Evolutionary conservation across 2,329 filamentous ascomycete species (phyloP), one percentile per base, ranked within the genome.

Genomic region (Colletotrichum noveboracense): DNA sequence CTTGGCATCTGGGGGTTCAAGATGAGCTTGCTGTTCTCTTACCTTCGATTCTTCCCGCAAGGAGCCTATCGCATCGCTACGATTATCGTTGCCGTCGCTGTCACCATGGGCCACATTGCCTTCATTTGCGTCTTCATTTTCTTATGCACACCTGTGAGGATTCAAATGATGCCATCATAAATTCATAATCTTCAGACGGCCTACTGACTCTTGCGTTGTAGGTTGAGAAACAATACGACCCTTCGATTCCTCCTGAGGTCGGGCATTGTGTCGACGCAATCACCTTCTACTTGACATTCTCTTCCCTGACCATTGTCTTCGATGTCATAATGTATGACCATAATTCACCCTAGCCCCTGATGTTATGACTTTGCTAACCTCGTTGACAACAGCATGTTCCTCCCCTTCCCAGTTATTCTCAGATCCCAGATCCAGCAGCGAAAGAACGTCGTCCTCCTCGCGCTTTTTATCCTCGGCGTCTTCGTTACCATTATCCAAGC

Each of bases 401-500:
- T 86, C 2, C 86, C 87, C 2, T 85, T 88, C 66, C 85, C 85
- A 4, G 80, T 86, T 34, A 81, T 88, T 9, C 68, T 85, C 38
- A 80, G 80, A 16, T 81, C 83, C 2, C 82, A 83, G 52, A 83
- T 87, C 32, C 84, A 85, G 32, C 78, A 71, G 1, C 83, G 83
- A 28, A 86, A 86, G 66, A 88, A 89, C 79, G 60, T 85, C 5
- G 83, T 87, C 5, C 81, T 89, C 0, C 80, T 85, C 1, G 80
- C 80, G 7, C 81, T 89, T 32, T 89, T 89, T 78, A 82, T 83
- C 4, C 83, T 90, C 28, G 89, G 88, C n/a, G 80, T 87, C 67
- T 89, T 90, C 81, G 85, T 90, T 58, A 88, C 87, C 7, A 77
- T 88, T 62, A 88, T 89, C 71, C 88, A 90, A 77, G 85, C 88